Evolutionary conservation across 345 rosid species (phyloP).

Genomic region (Gossypium stocksii): DNA sequence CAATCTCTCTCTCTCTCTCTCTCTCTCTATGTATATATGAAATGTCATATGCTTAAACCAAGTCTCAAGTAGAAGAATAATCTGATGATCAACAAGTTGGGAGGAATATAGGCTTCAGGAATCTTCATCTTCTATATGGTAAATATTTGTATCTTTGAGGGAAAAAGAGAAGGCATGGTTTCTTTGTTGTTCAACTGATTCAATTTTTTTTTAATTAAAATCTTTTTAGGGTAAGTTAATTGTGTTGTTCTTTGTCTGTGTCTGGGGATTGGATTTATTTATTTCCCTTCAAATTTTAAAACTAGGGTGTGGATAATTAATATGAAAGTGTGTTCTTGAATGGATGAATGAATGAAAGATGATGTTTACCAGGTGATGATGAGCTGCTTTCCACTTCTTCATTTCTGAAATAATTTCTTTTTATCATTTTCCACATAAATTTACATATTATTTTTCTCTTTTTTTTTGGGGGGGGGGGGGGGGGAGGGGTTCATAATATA

Average conservation of each 20-base stretch:
- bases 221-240: too few relatives aligned
- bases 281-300: not conserved
- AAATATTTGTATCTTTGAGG: not conserved
- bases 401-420: not conserved
- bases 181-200: too few relatives aligned
- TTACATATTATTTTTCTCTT: too few relatives aligned
- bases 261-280: not conserved
- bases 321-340: not conserved
- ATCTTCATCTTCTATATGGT: slow-evolving; percentile 23
- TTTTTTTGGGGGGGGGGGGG: too few relatives aligned
- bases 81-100: slow-evolving; percentile 14
- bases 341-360: not conserved
- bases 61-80: slow-evolving; percentile 6
- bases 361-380: not conserved
- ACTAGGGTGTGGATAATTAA: not conserved
- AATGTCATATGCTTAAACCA: not conserved
- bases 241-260: not conserved
- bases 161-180: too few relatives aligned
- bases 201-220: too few relatives aligned
- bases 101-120: slow-evolving; percentile 1
- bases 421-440: too few relatives aligned
- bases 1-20: too few relatives aligned
- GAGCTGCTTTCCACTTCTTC: not conserved
- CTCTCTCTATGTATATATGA: not conserved
- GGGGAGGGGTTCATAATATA: too few relatives aligned